Evolutionary conservation across 306 rosid genomes (phyloP), one percentile per base, ranked within the genome.

Genomic region (Rosa rugosa): DNA sequence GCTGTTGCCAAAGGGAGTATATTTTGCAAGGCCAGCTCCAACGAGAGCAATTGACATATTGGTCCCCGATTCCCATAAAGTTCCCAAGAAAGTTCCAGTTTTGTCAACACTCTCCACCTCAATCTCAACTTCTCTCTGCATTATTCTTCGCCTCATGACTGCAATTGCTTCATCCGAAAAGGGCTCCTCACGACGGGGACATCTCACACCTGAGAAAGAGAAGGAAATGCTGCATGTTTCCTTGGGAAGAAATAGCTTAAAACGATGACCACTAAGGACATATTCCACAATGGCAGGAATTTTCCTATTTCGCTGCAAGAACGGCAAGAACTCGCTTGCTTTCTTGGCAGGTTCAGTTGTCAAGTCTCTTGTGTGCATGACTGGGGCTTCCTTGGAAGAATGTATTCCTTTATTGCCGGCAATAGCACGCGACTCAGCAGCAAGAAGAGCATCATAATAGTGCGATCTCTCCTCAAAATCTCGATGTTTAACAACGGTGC

Each of bases 41-140:
- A 95, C 91, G 36, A 95, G 94, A 44, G 89, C 60, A 67, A 82
- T 44, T 42, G 97, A 97, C 77, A 90, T 76, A 72, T 95, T 95
- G 75, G 81, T 78, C 84, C 81, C 90, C 0, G 91, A 89, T 85
- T 92, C 98, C 99, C 99, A 95, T 31, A 95, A 80, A 74, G 99
- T 91, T 80, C 99, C 98, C 88, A 94, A 81, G 86, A 89, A 94
- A 14, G 97, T 95, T 76, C 99, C 99, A 73, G 88, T 88, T 83
- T 89, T 86, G 81, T 95, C 97, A 23, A 90, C 95, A 18, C 96
- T 91, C 86, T 92, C 98, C 42, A 95, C 97, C 80, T 92, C 98
- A 79, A 92, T 87, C 94, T 95, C 98, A 42, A 95, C 98, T 79
- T 95, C 98, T 89, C 98, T 88, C 84, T 95, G 98, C 97, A 95